A percentile compares a stretch with the other conserved stretches of the same genome.
phyloP scores from a whole-genome alignment of 495 filamentous ascomycete species.

The Talaromyces proteolyticus region DNA sequence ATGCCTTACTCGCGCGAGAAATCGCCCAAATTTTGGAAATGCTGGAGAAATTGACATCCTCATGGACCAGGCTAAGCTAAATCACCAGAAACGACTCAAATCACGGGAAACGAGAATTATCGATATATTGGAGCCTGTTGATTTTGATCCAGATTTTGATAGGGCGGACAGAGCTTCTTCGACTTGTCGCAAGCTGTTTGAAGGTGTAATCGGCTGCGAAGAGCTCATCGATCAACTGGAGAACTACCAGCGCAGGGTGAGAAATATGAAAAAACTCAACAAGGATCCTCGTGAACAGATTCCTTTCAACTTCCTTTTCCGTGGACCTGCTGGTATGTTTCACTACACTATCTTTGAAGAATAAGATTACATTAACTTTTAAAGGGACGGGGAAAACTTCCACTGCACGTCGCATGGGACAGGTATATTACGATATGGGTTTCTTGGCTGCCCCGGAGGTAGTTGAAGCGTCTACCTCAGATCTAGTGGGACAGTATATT shows the following conservation, averaged over 20 bases:
- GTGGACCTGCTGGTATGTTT: conserved; percentile 53
- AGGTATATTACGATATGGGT: conserved; percentile 68
- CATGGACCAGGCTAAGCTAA: conserved; percentile 52
- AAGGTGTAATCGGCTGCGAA: conserved; percentile 63
- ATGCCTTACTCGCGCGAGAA: conserved; percentile 32
- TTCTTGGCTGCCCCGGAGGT: conserved; percentile 50
- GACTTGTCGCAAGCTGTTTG: conserved; percentile 54
- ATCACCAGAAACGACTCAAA: conserved; percentile 43
- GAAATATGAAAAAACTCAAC: conserved; percentile 36
- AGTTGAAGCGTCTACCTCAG: conserved; percentile 53
- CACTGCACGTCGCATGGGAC: conserved; percentile 65
- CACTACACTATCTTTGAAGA: neutral
- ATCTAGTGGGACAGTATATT: conserved; percentile 53
- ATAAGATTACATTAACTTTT: neutral
- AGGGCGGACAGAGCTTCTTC: conserved; percentile 42
- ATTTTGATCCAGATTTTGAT: conserved; percentile 66
- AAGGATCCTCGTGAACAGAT: conserved; percentile 54
- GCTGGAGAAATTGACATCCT: conserved; percentile 59
- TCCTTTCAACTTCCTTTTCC: conserved; percentile 59
- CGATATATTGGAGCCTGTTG: conserved; percentile 47
- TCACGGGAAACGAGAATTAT: conserved; percentile 12
- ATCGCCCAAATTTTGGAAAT: conserved; percentile 49
- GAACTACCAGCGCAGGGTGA: conserved; percentile 52
- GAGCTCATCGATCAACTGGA: conserved; percentile 51
- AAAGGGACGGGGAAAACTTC: conserved; percentile 71